Evolutionary conservation across 176 grass and related monocot species (phyloP).

Genomic region (Triticum aestivum): DNA sequence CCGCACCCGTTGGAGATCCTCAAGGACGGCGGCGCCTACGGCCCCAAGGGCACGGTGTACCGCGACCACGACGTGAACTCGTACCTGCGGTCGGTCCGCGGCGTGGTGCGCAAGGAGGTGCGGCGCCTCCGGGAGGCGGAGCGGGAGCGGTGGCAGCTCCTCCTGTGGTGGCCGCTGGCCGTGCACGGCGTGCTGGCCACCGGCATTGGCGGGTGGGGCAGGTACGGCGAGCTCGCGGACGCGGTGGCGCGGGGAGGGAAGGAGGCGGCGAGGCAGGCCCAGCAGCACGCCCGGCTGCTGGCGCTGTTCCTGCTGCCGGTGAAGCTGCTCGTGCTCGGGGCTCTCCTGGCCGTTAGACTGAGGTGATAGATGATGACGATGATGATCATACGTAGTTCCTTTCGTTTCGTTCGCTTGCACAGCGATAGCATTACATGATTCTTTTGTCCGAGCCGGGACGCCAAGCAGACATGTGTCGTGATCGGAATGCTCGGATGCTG

Average conservation of each 20-base stretch:
- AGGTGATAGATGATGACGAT: slow-evolving; percentile 5
- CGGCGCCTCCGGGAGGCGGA: slow-evolving; percentile 39
- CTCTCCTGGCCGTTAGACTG: slow-evolving; percentile 43
- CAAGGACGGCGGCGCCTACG: slow-evolving; percentile 69
- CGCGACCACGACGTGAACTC: slow-evolving; percentile 88
- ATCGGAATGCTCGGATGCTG: background rate
- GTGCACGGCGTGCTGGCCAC: slow-evolving; percentile 18
- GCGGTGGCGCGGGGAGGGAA: slow-evolving; percentile 31
- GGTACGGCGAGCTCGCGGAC: slow-evolving; percentile 27
- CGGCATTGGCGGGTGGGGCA: background rate
- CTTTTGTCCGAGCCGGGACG: slow-evolving; percentile 26
- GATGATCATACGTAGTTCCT: too few species aligned
- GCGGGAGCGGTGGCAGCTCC: slow-evolving; percentile 30
- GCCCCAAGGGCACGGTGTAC: slow-evolving; percentile 63
- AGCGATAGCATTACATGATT: slow-evolving; percentile 12
- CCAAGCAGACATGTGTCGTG: background rate
- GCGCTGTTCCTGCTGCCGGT: slow-evolving; percentile 54
- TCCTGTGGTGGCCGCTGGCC: slow-evolving; percentile 60
- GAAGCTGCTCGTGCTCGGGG: slow-evolving; percentile 55
- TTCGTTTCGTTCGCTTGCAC: slow-evolving; percentile 15
- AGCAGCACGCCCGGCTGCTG: slow-evolving; percentile 37
- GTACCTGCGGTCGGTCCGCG: slow-evolving; percentile 67
- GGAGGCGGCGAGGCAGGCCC: slow-evolving; percentile 40
- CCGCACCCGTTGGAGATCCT: slow-evolving; percentile 91
- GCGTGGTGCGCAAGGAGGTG: slow-evolving; percentile 66